Evolutionary conservation across 495 filamentous ascomycete species (phyloP), one percentile per base, ranked within the genome.

Genomic region (Penicillium odoratum): DNA sequence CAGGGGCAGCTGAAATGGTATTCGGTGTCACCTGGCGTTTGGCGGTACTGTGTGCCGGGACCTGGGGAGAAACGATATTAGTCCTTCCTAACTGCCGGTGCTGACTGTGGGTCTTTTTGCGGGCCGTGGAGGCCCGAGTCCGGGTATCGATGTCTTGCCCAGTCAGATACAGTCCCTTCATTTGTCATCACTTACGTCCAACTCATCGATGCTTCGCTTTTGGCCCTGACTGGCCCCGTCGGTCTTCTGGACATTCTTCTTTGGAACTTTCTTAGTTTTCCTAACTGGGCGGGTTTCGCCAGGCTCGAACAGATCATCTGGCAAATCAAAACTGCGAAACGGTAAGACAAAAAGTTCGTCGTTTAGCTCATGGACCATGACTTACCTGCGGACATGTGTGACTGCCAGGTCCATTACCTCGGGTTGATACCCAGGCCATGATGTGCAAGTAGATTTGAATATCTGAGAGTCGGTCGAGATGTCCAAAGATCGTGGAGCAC

Each of bases 251-350:
- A 16, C 28, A 8, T 48, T 30, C 28, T 30, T 48, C 11, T 81
- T 84, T 34, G 69, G 53, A 30, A 74, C 78, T 76, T 86, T 92
- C 67, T 84, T 86, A 69, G 81, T 83, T 25, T 86, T 81, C 53
- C 81, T 85, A 6, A 70, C 62, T 13, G 90, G 89, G 60, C 84
- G 88, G 26, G 73, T 75, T 71, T 98, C 94, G 57, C 92, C 92
- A 5, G 85, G 74, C 56, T 86, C 81, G 70, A 98, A 98, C 1
- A 98, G 86, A 70, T 98, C 92, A 51, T 87, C 85, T 18, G 94
- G 95, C 18, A 98, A 79, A 66, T 91, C 88, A 64, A 86, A 90
- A 69, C 92, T 96, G 53, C 6, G 63, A 36, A 36, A 44, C 51
- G 40, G 42, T 55, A 3, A 55, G 36, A 13, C 2, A n/a, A 53